Conservation (phyloP, 192 early-diverging fungal species). For the Entomortierella chlamydospora region DNA sequence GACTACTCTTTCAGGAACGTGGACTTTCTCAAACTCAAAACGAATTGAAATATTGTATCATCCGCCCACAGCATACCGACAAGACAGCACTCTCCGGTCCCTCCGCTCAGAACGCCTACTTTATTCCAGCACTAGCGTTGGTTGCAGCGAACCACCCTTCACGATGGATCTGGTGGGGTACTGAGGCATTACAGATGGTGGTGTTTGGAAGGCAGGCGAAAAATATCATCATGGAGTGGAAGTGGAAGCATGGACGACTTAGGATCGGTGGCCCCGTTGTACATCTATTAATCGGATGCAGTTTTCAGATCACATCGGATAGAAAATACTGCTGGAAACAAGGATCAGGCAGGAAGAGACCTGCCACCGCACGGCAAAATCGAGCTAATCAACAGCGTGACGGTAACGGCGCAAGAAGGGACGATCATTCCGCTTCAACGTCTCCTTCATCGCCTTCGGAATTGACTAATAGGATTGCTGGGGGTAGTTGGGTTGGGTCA, state of each 20-base stretch:
- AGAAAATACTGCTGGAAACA: constrained; percentile 37
- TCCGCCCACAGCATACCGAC: constrained; percentile 39
- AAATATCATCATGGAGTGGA: constrained; percentile 49
- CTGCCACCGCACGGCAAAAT: not conserved
- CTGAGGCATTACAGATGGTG: constrained; percentile 44
- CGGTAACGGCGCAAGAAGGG: not conserved
- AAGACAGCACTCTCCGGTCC: constrained; percentile 17
- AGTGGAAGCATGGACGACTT: constrained; percentile 32
- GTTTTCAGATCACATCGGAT: constrained; percentile 33
- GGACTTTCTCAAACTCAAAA: constrained; percentile 11
- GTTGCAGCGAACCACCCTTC: constrained; percentile 29
- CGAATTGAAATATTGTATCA: constrained; percentile 39
- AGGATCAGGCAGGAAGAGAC: constrained; percentile 16
- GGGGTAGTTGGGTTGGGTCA: constrained; percentile 18
- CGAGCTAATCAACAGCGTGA: not conserved
- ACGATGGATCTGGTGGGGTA: constrained; percentile 49
- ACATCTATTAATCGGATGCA: constrained; percentile 26
- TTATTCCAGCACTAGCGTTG: constrained; percentile 31
- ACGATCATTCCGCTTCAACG: not conserved
- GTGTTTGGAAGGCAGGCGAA: constrained; percentile 44
- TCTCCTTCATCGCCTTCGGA: not conserved
- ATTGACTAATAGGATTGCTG: not conserved
- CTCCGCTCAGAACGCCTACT: constrained; percentile 22
- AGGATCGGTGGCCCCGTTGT: constrained; percentile 35
- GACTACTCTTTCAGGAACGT: constrained; percentile 17